Base-by-base conservation (phyloP, 2,329 filamentous ascomycete species). In the Sporothrix euskadiensis region DNA sequence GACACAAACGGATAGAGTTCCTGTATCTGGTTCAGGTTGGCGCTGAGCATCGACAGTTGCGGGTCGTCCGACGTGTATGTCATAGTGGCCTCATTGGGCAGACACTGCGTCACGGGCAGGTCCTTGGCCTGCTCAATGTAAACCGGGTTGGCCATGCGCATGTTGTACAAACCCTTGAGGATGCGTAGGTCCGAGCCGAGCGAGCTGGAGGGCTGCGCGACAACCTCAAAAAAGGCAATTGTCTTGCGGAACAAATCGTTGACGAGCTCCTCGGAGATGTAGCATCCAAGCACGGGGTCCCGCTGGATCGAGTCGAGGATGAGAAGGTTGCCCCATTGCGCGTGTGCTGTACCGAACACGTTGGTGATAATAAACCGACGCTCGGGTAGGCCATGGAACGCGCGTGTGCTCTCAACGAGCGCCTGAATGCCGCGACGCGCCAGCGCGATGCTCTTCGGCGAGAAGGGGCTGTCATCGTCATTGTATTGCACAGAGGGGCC, bases 281-380 rank as follows among this genome's bases (percentile, higher is more conserved):
- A 87, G 5, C 83, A 80, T 5, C 83, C 82, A 1, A 97, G 86
- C 35, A 86, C 82, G 4, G 85, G 86, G 65, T 95, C 92, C 75
- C 87, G 88, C 81, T 90, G 94, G 3, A 91, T 92, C 1, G 95
- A 94, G 35, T 93, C 90, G 2, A 99, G 88, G n/a, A 97, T 93
- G 68, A 98, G 85, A 79, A 98, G 89, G 80, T 98, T 98, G 74
- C 96, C 95, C 85, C 97, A 99, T 93, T 99, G 96, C 93, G 95
- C 94, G 85, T 98, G 95, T 75, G 94, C 92, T 22, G 95, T 98
- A 71, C 95, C 94, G 82, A 97, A 97, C 32, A 97, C 91, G 78
- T 98, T 98, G n/a, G 95, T 98, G 72, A 98, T 90, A 70, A 98
- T 91, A 9, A 92, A 89, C 41, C 94, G 88, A 75, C 88, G 82